Evolutionary conservation across 2,329 filamentous ascomycete genomes (phyloP).

Genomic region (Ascochyta koolunga): DNA sequence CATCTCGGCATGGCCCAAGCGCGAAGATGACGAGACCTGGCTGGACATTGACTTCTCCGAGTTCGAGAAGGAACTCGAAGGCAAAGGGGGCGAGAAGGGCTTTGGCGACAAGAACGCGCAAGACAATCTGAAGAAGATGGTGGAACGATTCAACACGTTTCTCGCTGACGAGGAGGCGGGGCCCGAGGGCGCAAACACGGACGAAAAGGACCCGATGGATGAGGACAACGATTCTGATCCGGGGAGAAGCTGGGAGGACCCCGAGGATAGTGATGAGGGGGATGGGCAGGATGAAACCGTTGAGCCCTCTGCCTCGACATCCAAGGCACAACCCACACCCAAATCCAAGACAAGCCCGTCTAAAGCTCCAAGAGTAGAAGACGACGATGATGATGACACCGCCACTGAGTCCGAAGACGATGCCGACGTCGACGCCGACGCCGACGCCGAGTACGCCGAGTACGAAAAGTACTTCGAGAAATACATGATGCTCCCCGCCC

Average conservation of each 20-base stretch:
- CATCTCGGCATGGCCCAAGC: slow-evolving; percentile 72
- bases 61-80: slow-evolving; percentile 79
- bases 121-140: slow-evolving; percentile 84
- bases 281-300: too few species aligned
- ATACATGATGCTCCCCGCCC: slow-evolving; percentile 75
- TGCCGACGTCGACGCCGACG: slow-evolving; percentile 76
- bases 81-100: slow-evolving; percentile 46
- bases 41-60: slow-evolving; percentile 89
- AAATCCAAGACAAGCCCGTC: slow-evolving; percentile 65
- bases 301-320: not conserved
- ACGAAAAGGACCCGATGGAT: slow-evolving; percentile 67
- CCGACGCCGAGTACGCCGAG: slow-evolving; percentile 71
- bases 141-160: slow-evolving; percentile 91
- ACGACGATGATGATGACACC: slow-evolving; percentile 48
- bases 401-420: slow-evolving; percentile 61
- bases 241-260: slow-evolving; percentile 51
- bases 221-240: slow-evolving; percentile 62
- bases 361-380: slow-evolving; percentile 47
- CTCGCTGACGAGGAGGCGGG: slow-evolving; percentile 85
- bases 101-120: slow-evolving; percentile 72
- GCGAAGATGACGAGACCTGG: slow-evolving; percentile 88
- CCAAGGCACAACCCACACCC: slow-evolving; percentile 58
- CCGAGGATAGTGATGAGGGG: slow-evolving; percentile 47
- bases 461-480: slow-evolving; percentile 81
- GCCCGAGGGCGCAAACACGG: slow-evolving; percentile 74